Percentiles rank a stretch among this genome's conserved stretches.
phyloP scores from a whole-genome alignment of 1,284 basidiomycete genomes.

The Inonotus hispidus region DNA sequence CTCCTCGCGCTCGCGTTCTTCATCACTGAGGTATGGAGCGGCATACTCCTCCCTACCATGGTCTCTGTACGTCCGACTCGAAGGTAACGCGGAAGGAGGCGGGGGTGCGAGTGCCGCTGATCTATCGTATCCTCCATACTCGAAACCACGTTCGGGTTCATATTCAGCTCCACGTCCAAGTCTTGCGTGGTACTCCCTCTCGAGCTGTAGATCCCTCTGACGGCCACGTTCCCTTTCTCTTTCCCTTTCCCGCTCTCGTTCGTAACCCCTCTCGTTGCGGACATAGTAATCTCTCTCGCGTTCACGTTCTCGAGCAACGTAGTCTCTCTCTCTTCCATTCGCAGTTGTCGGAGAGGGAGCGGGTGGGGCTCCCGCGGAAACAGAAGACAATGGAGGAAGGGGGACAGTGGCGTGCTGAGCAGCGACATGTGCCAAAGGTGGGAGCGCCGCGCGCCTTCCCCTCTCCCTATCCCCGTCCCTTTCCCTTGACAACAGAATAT shows the following conservation, averaged over 20 bases:
- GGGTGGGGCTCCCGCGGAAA: background rate
- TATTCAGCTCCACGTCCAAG: background rate
- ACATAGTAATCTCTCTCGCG: background rate
- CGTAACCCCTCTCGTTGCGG: background rate
- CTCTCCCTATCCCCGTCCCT: background rate
- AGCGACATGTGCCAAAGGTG: background rate
- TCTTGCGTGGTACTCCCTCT: slow-evolving; percentile 5
- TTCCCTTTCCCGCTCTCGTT: slow-evolving; percentile 4
- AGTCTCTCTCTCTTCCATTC: background rate
- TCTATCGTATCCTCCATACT: background rate
- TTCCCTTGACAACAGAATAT: background rate
- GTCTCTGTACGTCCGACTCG: background rate
- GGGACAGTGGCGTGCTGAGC: background rate
- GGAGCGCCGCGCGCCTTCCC: slow-evolving; percentile 1
- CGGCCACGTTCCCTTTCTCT: slow-evolving; percentile 2
- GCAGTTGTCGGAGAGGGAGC: background rate
- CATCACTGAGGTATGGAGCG: background rate
- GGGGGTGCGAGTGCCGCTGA: background rate
- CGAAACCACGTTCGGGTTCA: slow-evolving; percentile 1
- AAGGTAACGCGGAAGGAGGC: background rate
- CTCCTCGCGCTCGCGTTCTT: slow-evolving; percentile 3
- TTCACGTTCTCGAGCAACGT: background rate
- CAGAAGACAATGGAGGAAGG: slow-evolving; percentile 9
- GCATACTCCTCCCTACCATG: background rate
- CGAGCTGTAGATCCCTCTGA: slow-evolving; percentile 10